phyloP scores from a whole-genome alignment of 352 stramenopile species.

The Phytophthora citricola region DNA sequence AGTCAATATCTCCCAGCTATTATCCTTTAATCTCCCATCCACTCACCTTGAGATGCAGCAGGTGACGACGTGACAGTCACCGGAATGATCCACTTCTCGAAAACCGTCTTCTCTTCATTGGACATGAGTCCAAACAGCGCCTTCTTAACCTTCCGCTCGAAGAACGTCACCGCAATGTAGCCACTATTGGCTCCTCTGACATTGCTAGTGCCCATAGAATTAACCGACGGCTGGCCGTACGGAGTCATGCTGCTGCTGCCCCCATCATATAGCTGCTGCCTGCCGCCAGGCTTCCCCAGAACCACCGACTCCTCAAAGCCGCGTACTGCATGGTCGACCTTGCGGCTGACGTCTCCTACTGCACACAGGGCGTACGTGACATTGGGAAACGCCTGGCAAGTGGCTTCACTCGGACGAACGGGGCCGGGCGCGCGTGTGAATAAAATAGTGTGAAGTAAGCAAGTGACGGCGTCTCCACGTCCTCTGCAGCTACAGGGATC shows the following conservation, averaged over 20 bases:
- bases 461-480: slow-evolving; percentile 73
- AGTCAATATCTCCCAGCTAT: not conserved
- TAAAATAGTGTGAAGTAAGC: slow-evolving; percentile 81
- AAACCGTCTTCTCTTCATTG: slow-evolving; percentile 87
- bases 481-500: slow-evolving; percentile 57
- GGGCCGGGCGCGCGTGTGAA: slow-evolving; percentile 80
- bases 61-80: slow-evolving; percentile 63
- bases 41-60: slow-evolving; percentile 46
- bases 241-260: slow-evolving; percentile 28
- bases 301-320: slow-evolving; percentile 66
- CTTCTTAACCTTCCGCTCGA: slow-evolving; percentile 84
- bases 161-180: slow-evolving; percentile 78
- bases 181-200: slow-evolving; percentile 43
- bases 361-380: slow-evolving; percentile 83
- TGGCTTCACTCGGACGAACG: slow-evolving; percentile 75
- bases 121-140: slow-evolving; percentile 85
- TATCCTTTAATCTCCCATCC: not conserved
- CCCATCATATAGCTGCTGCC: slow-evolving; percentile 34
- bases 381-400: slow-evolving; percentile 76
- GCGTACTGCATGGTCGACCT: slow-evolving; percentile 76
- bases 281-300: slow-evolving; percentile 5
- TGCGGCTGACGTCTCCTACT: slow-evolving; percentile 78
- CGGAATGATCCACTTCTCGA: slow-evolving; percentile 85
- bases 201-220: slow-evolving; percentile 21
- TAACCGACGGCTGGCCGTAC: slow-evolving; percentile 33